Base-by-base conservation (phyloP, 164 flowering plant species). In the Santalum album region DNA sequence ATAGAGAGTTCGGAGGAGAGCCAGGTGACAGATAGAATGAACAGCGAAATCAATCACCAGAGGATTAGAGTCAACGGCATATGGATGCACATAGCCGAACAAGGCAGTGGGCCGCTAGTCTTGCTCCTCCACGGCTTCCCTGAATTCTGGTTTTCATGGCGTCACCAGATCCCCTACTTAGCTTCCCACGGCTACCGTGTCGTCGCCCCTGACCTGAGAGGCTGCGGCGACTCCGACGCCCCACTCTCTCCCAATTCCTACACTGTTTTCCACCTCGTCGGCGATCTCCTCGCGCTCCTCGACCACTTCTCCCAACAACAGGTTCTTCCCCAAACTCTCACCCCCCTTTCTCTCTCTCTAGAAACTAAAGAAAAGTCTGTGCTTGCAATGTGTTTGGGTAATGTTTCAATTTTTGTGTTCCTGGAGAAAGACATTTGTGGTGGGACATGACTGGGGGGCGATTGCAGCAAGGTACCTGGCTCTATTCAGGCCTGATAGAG, bases 371-470 rank as follows among this genome's bases (percentile, higher is more conserved):
- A 29, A 29, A 29, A 3, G 4, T 29, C 34, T 29, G 9, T 29
- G 34, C 34, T 29, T 4, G 34, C 34, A 4, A 29, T 29, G 34
- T 4, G 9, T 29, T 29, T 29, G 9, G 9, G 6, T 29, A 29
- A 29, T 9, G 34, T 4, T 3, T 3, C 34, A 29, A 3, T 29
- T 29, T n/a, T n/a, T n/a, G n/a, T 29, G 34, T 29, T 29, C 34
- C 9, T 29, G 34, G 9, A 29, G 9, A 2, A 60, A 75, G 84
- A 82, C 69, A 7, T 73, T 71, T 62, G 80, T 81, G 19, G 87
- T 79, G 40, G 88, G 85, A 14, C 58, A 56, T 56, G 85, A 82
- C 56, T 74, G 74, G 81, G 85, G 83, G 25, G 83, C 85, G 0
- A 23, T 46, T 0, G 62, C 47, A 0, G 80, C 72, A 0, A 76